Evolutionary conservation across 179 eudicot species (phyloP).

Genomic region (Sideroxylon spinosum): DNA sequence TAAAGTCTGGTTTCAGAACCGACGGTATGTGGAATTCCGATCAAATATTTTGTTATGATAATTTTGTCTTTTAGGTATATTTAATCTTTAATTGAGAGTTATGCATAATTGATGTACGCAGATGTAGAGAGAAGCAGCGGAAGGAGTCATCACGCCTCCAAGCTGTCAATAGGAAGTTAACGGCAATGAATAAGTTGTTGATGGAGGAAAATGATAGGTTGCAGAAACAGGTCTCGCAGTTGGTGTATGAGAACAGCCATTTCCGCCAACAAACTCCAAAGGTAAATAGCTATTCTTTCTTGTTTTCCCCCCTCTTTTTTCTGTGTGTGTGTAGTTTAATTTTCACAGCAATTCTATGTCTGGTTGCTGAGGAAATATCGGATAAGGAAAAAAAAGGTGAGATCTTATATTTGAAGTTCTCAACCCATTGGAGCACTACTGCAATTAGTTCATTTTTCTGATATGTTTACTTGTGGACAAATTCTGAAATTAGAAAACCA

Average conservation of each 20-base stretch:
- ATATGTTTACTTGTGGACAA: neutral
- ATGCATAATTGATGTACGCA: conserved; percentile 22
- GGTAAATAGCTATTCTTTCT: conserved; percentile 30
- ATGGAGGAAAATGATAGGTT: conserved; percentile 96
- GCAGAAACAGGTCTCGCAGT: conserved; percentile 84
- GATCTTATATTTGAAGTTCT: neutral
- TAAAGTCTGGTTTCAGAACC: conserved; percentile 96
- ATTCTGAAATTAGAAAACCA: too few species aligned
- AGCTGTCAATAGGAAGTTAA: conserved; percentile 82
- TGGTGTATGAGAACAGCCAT: conserved; percentile 83
- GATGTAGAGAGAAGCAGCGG: conserved; percentile 93
- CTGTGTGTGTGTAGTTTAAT: neutral
- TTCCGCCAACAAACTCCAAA: conserved; percentile 80
- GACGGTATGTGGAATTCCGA: conserved; percentile 46
- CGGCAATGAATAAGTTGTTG: conserved; percentile 90
- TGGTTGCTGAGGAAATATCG: neutral
- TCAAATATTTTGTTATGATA: neutral
- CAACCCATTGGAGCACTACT: neutral
- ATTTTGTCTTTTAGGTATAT: neutral
- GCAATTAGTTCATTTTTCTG: neutral
- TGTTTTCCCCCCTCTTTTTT: neutral
- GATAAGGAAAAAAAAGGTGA: neutral
- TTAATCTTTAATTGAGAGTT: neutral
- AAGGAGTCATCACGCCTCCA: conserved; percentile 86
- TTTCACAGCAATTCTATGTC: neutral